These are phyloP conservation scores for Herpetomonas tarakana DNA, from an alignment of 208 protist species.

Conservation along the genomic window DNA sequence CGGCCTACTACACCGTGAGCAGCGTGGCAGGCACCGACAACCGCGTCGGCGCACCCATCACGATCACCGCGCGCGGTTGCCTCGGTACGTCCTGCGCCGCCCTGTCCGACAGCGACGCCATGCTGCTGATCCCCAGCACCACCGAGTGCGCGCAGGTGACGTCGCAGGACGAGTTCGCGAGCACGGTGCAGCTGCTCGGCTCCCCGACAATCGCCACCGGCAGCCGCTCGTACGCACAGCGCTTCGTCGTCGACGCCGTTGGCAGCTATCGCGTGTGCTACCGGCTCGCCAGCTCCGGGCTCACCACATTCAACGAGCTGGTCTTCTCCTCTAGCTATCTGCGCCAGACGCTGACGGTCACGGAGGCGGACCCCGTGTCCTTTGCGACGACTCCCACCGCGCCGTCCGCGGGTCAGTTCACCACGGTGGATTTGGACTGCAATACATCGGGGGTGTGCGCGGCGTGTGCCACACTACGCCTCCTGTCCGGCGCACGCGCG, in stretches of 20 bases:
- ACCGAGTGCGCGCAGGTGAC: slow-evolving; percentile 31
- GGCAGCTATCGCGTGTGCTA: slow-evolving; percentile 89
- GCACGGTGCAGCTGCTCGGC: slow-evolving; percentile 29
- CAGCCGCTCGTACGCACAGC: slow-evolving; percentile 33
- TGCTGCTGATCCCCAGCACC: slow-evolving; percentile 45
- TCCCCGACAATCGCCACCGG: slow-evolving; percentile 19
- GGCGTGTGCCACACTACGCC: slow-evolving; percentile 54
- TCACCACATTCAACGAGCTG: slow-evolving; percentile 41
- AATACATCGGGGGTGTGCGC: slow-evolving; percentile 25
- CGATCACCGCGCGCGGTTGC: slow-evolving; percentile 59
- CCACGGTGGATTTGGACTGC: slow-evolving; percentile 61
- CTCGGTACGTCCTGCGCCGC: slow-evolving; percentile 22
- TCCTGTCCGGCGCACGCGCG: slow-evolving; percentile 54
- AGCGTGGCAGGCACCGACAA: slow-evolving; percentile 30
- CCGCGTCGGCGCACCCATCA: slow-evolving; percentile 58
- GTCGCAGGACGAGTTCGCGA: slow-evolving; percentile 5
- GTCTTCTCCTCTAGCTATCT: slow-evolving; percentile 33
- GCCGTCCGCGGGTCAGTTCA: slow-evolving; percentile 68
- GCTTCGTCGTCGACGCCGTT: slow-evolving; percentile 49
- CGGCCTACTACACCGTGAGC: slow-evolving; percentile 81
- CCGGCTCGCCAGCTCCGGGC: slow-evolving; percentile 20
- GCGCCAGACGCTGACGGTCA: slow-evolving; percentile 26
- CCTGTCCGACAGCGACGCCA: slow-evolving; percentile 37
- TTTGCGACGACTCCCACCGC: slow-evolving; percentile 32
- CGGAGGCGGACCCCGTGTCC: slow-evolving; percentile 38